A percentile compares a stretch with the other conserved stretches of the same genome.
Conservation (phyloP, 345 rosid species). For the Syzygium oleosum region DNA sequence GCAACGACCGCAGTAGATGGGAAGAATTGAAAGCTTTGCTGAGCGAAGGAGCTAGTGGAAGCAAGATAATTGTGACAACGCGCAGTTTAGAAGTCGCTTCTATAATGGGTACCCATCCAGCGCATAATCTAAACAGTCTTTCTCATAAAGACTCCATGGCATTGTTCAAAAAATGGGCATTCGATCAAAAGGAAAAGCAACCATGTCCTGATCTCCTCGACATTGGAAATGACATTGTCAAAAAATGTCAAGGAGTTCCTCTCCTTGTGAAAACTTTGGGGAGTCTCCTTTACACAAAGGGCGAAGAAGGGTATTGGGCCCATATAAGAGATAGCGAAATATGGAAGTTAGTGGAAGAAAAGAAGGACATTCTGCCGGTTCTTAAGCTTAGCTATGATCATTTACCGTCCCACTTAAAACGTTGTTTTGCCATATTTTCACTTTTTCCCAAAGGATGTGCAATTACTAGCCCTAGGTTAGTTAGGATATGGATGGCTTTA, state of each 20-base stretch:
- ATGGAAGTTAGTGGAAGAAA: not conserved
- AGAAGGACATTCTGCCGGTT: fast-evolving
- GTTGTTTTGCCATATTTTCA: not conserved
- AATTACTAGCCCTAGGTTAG: fast-evolving
- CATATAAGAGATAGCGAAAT: not conserved
- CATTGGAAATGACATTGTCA: not conserved
- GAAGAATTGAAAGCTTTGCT: not conserved
- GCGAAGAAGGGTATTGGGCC: fast-evolving
- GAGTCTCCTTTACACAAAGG: not conserved
- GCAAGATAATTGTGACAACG: not conserved
- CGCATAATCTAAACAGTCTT: not conserved
- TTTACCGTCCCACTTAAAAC: not conserved
- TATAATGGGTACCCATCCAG: not conserved
- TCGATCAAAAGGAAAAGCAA: not conserved
- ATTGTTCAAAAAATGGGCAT: not conserved
- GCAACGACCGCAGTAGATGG: fast-evolving
- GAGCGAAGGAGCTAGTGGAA: not conserved
- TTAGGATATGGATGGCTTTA: fast-evolving
- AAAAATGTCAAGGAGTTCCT: not conserved
- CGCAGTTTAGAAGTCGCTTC: not conserved
- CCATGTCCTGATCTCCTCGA: not conserved
- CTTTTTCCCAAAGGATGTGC: fast-evolving
- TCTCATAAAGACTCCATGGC: not conserved
- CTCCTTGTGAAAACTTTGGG: not conserved
- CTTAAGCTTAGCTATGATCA: not conserved